phyloP scores from a whole-genome alignment of 352 stramenopile genomes.

The Phytophthora aleatoria region DNA sequence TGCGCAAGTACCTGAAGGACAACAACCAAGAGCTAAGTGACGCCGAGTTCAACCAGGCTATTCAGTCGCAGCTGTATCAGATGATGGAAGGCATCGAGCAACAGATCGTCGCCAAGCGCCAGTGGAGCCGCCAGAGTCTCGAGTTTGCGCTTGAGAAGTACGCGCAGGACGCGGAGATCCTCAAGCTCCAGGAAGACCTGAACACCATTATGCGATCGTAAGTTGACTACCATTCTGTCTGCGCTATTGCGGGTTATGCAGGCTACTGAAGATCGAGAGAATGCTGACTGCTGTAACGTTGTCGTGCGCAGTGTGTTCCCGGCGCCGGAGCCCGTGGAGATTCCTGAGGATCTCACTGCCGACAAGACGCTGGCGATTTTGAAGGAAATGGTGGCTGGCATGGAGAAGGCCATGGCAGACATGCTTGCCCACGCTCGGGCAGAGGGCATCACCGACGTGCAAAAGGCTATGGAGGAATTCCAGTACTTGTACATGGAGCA shows the following conservation, averaged over 20 bases:
- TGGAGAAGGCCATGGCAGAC: slow-evolving; percentile 81
- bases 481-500: slow-evolving; percentile 80
- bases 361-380: slow-evolving; percentile 78
- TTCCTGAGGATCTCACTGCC: slow-evolving; percentile 69
- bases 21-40: slow-evolving; percentile 72
- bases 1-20: slow-evolving; percentile 69
- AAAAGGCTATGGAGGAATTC: slow-evolving; percentile 79
- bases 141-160: slow-evolving; percentile 68
- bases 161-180: slow-evolving; percentile 60
- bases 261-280: background rate
- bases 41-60: slow-evolving; percentile 74
- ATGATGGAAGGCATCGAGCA: slow-evolving; percentile 75
- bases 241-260: background rate
- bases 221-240: slow-evolving; percentile 5
- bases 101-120: slow-evolving; percentile 62
- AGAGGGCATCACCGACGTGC: slow-evolving; percentile 74
- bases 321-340: slow-evolving; percentile 47
- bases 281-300: slow-evolving; percentile 12
- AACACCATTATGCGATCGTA: slow-evolving; percentile 70
- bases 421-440: slow-evolving; percentile 71
- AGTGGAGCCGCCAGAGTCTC: slow-evolving; percentile 67
- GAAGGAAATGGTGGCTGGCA: slow-evolving; percentile 63
- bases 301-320: slow-evolving; percentile 58
- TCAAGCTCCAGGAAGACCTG: slow-evolving; percentile 69
- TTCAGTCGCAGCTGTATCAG: slow-evolving; percentile 77